Conservation (phyloP, 371 early-diverging fungal species). For the Coemansia sp. region DNA sequence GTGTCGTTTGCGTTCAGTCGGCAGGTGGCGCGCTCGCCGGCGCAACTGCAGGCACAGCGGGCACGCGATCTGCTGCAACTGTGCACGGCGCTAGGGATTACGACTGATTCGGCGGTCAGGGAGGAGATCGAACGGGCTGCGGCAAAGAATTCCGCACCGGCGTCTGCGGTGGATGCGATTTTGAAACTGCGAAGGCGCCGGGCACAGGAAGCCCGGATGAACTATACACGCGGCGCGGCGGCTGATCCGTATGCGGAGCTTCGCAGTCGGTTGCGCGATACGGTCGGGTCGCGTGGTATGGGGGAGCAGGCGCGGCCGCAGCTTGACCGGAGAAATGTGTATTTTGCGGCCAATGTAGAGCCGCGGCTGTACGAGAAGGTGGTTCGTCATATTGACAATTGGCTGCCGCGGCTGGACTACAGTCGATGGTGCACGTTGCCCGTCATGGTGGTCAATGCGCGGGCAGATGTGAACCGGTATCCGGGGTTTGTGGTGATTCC, state of each 20-base stretch:
- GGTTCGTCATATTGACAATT: constrained; percentile 19
- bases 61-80: constrained; percentile 33
- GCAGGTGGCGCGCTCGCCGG: not conserved
- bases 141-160: not conserved
- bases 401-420: constrained; percentile 29
- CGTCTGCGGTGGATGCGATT: not conserved
- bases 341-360: constrained; percentile 25
- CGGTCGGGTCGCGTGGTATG: constrained; percentile 9
- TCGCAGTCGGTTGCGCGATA: constrained; percentile 17
- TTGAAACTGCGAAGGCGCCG: constrained; percentile 26
- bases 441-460: constrained; percentile 32
- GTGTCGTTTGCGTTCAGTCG: constrained; percentile 20
- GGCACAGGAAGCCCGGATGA: constrained; percentile 25
- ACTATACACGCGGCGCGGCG: constrained; percentile 13
- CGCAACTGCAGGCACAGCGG: constrained; percentile 24
- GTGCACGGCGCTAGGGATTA: constrained; percentile 21
- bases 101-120: not conserved
- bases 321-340: constrained; percentile 15
- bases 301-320: too few species aligned
- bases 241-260: constrained; percentile 18
- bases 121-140: constrained; percentile 17
- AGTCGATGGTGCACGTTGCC: constrained; percentile 32
- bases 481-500: constrained; percentile 42
- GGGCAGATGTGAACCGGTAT: constrained; percentile 13
- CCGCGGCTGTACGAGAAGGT: constrained; percentile 14